A percentile compares a stretch with the other conserved stretches of the same genome.
Conservation (phyloP, 768 basidiomycete genomes). For the Trametes cingulata region DNA sequence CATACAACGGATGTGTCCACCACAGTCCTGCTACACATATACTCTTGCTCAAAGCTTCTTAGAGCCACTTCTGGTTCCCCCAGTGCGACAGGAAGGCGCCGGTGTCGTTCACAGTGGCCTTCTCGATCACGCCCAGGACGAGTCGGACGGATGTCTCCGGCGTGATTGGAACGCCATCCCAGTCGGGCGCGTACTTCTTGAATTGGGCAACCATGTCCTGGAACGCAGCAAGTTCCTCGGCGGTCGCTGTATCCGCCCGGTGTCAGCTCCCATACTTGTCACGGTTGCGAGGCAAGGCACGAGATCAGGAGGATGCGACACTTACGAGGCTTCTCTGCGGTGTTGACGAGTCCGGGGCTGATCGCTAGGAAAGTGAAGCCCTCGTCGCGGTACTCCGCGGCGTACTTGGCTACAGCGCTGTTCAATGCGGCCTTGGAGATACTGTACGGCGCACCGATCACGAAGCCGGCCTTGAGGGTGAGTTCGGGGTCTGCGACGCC, state of each 20-base stretch:
- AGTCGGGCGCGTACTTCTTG: constrained; percentile 10
- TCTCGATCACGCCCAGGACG: constrained; percentile 12
- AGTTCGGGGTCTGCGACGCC: constrained; percentile 34
- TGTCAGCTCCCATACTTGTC: background rate
- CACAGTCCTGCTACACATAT: background rate
- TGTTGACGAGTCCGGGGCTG: constrained; percentile 41
- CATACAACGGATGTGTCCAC: background rate
- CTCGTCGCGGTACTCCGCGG: constrained; percentile 27
- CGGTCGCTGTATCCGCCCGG: background rate
- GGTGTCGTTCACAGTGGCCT: constrained; percentile 11
- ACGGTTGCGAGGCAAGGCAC: background rate
- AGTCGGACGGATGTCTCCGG: constrained; percentile 19
- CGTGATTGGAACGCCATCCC: constrained; percentile 3
- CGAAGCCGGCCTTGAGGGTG: constrained; percentile 19
- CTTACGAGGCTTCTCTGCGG: constrained; percentile 14
- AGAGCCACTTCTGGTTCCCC: constrained; percentile 30
- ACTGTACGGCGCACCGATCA: constrained; percentile 29
- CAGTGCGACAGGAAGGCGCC: constrained; percentile 30
- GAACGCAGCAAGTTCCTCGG: constrained; percentile 22
- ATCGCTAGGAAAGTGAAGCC: constrained; percentile 40
- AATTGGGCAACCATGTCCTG: constrained; percentile 33
- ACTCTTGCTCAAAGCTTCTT: background rate
- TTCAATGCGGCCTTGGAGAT: constrained; percentile 42
- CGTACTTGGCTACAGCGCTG: constrained; percentile 40
- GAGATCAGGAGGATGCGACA: background rate